phyloP scores from a whole-genome alignment of 2,329 filamentous ascomycete species.

The Lecanicillium sp. region DNA sequence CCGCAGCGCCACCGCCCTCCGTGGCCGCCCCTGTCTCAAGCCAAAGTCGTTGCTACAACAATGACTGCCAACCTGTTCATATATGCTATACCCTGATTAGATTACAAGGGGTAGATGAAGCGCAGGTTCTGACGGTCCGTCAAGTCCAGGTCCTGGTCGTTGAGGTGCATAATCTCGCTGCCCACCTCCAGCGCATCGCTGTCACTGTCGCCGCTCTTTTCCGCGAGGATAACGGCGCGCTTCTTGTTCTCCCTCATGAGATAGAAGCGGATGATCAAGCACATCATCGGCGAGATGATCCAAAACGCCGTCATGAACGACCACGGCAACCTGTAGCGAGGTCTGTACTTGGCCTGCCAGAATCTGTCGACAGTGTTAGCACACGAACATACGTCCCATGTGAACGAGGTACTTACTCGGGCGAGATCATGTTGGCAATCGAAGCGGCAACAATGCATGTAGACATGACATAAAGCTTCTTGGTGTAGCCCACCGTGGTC shows the following conservation, averaged over 20 bases:
- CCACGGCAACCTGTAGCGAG: conserved; percentile 19
- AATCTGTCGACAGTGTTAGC: conserved; percentile 13
- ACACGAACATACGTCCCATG: neutral
- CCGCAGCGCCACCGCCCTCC: too few species aligned
- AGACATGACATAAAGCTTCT: conserved; percentile 21
- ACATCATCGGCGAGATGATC: conserved; percentile 22
- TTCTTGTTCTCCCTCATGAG: conserved; percentile 18
- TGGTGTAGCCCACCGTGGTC: conserved; percentile 20
- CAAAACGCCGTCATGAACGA: conserved; percentile 22
- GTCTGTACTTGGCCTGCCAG: conserved; percentile 20
- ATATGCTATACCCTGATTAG: too few species aligned
- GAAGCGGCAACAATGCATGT: conserved; percentile 20
- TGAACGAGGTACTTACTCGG: conserved; percentile 19
- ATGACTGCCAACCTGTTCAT: too few species aligned
- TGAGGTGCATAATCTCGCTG: conserved; percentile 16
- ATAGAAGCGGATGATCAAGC: conserved; percentile 21
- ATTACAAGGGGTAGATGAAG: conserved; percentile 27
- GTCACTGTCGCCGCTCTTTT: conserved; percentile 13
- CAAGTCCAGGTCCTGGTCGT: conserved; percentile 17
- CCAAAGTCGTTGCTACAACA: too few species aligned
- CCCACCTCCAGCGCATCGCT: conserved; percentile 16
- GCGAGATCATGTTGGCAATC: conserved; percentile 24
- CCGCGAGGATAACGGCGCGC: conserved; percentile 11
- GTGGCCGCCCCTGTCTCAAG: too few species aligned
- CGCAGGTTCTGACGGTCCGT: conserved; percentile 19